A percentile compares a stretch with the other conserved stretches of the same genome.
These are phyloP conservation scores for Hypholoma fasciculare DNA, from an alignment of 768 basidiomycete genomes.

Conservation along the genomic window DNA sequence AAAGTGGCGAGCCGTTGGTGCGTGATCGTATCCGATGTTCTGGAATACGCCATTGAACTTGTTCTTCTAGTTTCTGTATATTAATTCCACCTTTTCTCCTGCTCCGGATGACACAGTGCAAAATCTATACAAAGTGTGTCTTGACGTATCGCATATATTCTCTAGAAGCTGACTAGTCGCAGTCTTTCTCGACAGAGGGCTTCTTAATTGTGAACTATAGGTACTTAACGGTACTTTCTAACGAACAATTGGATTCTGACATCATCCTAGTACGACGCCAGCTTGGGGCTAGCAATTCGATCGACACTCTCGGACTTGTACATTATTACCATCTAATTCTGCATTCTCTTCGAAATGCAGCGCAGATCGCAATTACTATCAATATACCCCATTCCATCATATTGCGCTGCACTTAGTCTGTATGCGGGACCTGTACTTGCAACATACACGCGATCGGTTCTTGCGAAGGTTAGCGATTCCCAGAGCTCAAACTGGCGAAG, in stretches of 20 bases:
- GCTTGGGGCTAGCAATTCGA: constrained; percentile 38
- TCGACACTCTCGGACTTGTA: background rate
- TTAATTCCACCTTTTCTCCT: constrained; percentile 77
- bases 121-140: constrained; percentile 68
- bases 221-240: constrained; percentile 33
- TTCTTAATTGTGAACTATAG: constrained; percentile 93
- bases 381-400: background rate
- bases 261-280: constrained; percentile 35
- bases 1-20: constrained; percentile 82
- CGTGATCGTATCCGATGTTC: constrained; percentile 20
- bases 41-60: constrained; percentile 19
- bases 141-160: background rate
- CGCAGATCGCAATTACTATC: background rate
- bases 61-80: constrained; percentile 58
- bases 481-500: no score
- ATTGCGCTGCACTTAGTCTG: background rate
- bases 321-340: background rate
- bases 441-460: no score
- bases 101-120: constrained; percentile 82
- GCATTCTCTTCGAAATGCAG: background rate
- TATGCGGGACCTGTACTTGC: no score
- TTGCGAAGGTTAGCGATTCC: no score
- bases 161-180: background rate
- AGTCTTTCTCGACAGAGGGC: constrained; percentile 88
- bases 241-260: background rate